A percentile compares a stretch with the other conserved stretches of the same genome.
Evolutionary conservation across 306 rosid species (phyloP).

Genomic region (Senna tora): DNA sequence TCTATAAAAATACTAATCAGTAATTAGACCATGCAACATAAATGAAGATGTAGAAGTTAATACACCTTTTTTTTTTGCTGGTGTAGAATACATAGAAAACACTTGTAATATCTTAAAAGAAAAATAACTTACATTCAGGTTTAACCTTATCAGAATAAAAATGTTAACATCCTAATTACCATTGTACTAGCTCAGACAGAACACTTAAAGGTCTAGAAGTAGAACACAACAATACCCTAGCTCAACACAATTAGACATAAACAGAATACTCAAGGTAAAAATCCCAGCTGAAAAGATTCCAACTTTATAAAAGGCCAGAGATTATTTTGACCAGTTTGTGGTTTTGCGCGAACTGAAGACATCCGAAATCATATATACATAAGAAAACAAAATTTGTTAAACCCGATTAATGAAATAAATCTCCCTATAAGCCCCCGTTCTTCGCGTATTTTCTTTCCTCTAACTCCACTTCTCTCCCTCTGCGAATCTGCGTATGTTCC

Average conservation of each 20-base stretch:
- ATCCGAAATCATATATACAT: neutral
- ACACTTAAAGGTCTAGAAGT: neutral
- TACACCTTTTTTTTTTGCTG: neutral
- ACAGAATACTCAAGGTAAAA: neutral
- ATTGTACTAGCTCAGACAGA: neutral
- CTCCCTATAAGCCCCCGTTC: neutral
- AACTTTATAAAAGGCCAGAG: neutral
- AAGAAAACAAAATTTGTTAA: neutral
- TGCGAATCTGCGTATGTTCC: neutral
- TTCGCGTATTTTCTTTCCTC: neutral
- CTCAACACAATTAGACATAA: neutral
- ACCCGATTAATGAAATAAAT: neutral
- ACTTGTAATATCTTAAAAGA: neutral
- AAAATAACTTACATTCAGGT: neutral
- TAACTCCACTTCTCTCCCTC: neutral
- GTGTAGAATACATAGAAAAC: neutral
- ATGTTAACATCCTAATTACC: neutral
- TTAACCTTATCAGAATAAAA: neutral
- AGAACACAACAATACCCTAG: neutral
- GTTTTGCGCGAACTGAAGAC: neutral
- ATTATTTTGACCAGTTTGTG: neutral
- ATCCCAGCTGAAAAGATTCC: neutral
- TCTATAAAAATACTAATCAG: neutral
- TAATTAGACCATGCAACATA: neutral
- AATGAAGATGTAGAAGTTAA: neutral